phyloP scores from a whole-genome alignment of 768 basidiomycete genomes.

The Leucocoprinus sp. region DNA sequence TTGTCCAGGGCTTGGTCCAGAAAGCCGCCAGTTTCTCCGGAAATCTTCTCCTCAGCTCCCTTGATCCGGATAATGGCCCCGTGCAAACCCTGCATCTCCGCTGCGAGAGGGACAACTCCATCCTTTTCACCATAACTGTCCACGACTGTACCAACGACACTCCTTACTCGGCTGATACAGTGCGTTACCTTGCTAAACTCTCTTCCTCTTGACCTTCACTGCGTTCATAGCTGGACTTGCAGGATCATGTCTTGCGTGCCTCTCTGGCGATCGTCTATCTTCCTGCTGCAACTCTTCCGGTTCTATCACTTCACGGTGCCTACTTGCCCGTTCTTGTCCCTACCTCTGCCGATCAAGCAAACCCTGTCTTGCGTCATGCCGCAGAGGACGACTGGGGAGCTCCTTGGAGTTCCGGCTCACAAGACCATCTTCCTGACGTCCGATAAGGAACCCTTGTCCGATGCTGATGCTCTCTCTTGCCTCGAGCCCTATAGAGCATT shows the following conservation, averaged over 20 bases:
- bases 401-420: constrained; percentile 31
- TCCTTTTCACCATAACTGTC: constrained; percentile 26
- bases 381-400: constrained; percentile 37
- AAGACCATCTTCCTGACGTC: constrained; percentile 32
- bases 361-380: constrained; percentile 21
- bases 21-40: constrained; percentile 40
- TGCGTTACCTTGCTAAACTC: constrained; percentile 25
- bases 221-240: constrained; percentile 31
- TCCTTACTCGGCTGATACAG: constrained; percentile 16
- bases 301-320: constrained; percentile 28
- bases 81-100: constrained; percentile 24
- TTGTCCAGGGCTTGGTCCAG: constrained; percentile 51
- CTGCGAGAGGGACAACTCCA: constrained; percentile 18
- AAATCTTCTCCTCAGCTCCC: constrained; percentile 20
- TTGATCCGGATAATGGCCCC: constrained; percentile 18
- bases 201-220: constrained; percentile 22
- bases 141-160: constrained; percentile 29
- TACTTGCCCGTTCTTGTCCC: constrained; percentile 53
- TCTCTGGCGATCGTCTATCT: constrained; percentile 66
- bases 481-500: constrained; percentile 35
- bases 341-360: constrained; percentile 11
- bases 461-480: constrained; percentile 34
- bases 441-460: constrained; percentile 32
- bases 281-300: constrained; percentile 37
- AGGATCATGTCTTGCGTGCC: constrained; percentile 29